Conservation (phyloP, 768 basidiomycete genomes). For the Tulasnella sp. region DNA sequence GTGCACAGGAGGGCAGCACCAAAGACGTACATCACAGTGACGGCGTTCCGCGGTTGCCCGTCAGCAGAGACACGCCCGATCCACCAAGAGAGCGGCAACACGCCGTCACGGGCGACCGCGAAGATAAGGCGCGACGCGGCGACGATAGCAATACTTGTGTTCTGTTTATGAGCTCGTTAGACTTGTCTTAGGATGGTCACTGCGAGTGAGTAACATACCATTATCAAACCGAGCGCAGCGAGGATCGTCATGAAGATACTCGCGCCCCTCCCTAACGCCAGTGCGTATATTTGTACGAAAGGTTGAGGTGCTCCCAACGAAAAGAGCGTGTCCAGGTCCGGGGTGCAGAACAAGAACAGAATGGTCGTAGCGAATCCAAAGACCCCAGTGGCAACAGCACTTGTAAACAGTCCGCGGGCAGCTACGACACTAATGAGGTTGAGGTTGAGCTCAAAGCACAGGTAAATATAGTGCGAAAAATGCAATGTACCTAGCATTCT, state of each 20-base stretch:
- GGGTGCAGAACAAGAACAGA: slow-evolving; percentile 74
- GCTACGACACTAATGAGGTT: slow-evolving; percentile 60
- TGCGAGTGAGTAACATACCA: slow-evolving; percentile 41
- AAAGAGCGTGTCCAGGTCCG: slow-evolving; percentile 64
- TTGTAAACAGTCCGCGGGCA: slow-evolving; percentile 67
- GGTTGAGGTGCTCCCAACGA: slow-evolving; percentile 75
- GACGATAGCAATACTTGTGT: slow-evolving; percentile 76
- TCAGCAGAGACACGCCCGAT: slow-evolving; percentile 57
- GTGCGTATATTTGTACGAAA: slow-evolving; percentile 75
- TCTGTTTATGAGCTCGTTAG: too few species aligned
- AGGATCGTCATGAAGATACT: slow-evolving; percentile 82
- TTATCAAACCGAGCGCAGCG: slow-evolving; percentile 70
- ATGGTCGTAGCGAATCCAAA: slow-evolving; percentile 70
- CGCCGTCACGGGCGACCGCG: slow-evolving; percentile 89
- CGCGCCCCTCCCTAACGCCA: slow-evolving; percentile 66
- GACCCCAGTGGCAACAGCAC: slow-evolving; percentile 63
- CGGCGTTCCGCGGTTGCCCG: slow-evolving; percentile 72
- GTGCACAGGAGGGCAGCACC: slow-evolving; percentile 67
- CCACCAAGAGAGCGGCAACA: slow-evolving; percentile 73
- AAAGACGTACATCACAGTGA: slow-evolving; percentile 77
- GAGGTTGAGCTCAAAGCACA: slow-evolving; percentile 2
- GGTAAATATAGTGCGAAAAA: neutral
- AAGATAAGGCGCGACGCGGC: slow-evolving; percentile 82
- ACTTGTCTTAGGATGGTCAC: neutral
- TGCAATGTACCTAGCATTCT: slow-evolving; percentile 53